Percentiles rank a stretch among this genome's conserved stretches.
These are phyloP conservation scores for Tillandsia leiboldiana DNA, from an alignment of 176 grass and related monocot genomes.

Conservation along the genomic window DNA sequence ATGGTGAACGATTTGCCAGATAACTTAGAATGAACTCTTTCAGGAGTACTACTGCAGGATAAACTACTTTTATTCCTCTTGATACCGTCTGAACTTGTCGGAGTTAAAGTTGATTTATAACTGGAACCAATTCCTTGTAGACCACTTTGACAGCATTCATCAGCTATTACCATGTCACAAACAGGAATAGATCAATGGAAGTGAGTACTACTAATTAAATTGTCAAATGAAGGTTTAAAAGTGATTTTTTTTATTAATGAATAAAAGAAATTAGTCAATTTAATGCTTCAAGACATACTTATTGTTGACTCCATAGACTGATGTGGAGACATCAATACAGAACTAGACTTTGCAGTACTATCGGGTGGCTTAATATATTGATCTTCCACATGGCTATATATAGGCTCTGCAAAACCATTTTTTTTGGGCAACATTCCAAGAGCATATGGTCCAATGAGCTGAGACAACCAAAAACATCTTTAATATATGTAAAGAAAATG, in stretches of 20 bases:
- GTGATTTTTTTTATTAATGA: no score
- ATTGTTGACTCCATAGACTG: conserved; percentile 27
- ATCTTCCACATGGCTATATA: conserved; percentile 37
- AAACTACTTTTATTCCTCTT: conserved; percentile 39
- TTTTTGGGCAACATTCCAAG: conserved; percentile 71
- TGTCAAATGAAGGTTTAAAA: no score
- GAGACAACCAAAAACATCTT: no score
- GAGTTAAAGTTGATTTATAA: conserved; percentile 18
- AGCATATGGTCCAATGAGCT: conserved; percentile 86
- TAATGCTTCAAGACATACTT: no score
- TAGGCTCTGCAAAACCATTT: conserved; percentile 40
- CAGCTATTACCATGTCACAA: no score
- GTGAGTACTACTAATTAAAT: no score
- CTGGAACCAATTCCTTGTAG: no score
- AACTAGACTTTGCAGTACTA: conserved; percentile 23
- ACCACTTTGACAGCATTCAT: no score
- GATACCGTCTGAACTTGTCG: conserved; percentile 26
- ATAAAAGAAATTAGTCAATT: no score
- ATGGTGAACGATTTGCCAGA: conserved; percentile 37
- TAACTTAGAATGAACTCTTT: conserved; percentile 39
- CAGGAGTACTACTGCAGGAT: conserved; percentile 1
- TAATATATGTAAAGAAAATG: no score
- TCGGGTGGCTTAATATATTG: conserved; percentile 31
- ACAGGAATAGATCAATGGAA: no score
- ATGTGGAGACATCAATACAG: conserved; percentile 22